A percentile compares a stretch with the other conserved stretches of the same genome.
These are phyloP conservation scores for Wickerhamiella spandovensis DNA, from an alignment of 805 yeast species.

Conservation along the genomic window DNA sequence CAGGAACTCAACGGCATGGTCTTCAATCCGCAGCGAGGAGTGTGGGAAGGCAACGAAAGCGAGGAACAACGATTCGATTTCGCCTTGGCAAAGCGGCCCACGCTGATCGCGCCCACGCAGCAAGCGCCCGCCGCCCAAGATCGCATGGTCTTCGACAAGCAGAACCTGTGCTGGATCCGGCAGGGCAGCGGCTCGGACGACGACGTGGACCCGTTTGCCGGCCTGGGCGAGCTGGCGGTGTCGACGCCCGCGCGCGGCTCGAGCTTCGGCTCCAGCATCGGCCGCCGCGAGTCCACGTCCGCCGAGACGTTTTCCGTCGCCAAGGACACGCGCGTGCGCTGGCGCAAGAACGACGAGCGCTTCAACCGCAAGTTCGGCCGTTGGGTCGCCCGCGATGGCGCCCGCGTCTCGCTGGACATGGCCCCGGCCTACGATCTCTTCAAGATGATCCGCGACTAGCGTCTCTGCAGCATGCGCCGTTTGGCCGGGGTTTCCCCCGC, in stretches of 20 bases:
- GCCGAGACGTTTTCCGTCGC: conserved; percentile 16
- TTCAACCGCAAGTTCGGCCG: conserved; percentile 21
- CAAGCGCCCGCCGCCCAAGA: background rate
- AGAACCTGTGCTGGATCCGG: conserved; percentile 17
- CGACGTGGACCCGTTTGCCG: conserved; percentile 19
- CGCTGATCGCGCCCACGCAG: conserved; percentile 8
- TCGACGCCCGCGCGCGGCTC: conserved; percentile 2
- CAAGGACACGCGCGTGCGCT: conserved; percentile 9
- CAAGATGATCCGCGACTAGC: conserved; percentile 16
- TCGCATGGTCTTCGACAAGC: conserved; percentile 18
- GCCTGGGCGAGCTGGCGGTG: conserved; percentile 10
- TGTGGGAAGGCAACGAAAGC: conserved; percentile 20
- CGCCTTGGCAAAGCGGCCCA: conserved; percentile 6
- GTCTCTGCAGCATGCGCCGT: background rate
- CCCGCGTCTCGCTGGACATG: conserved; percentile 7
- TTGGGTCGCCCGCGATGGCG: conserved; percentile 19
- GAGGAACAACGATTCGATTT: conserved; percentile 15
- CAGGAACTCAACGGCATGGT: conserved; percentile 19
- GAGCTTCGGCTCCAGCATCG: conserved; percentile 10
- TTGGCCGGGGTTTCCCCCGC: no score
- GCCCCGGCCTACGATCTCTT: conserved; percentile 11
- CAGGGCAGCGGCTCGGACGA: conserved; percentile 11
- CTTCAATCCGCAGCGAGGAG: conserved; percentile 15
- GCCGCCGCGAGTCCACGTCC: conserved; percentile 14
- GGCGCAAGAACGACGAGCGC: conserved; percentile 19